Percentiles rank a stretch among this genome's conserved stretches.
Conservation (phyloP, 257 asterid species). For the Primulina huaijiensis region DNA sequence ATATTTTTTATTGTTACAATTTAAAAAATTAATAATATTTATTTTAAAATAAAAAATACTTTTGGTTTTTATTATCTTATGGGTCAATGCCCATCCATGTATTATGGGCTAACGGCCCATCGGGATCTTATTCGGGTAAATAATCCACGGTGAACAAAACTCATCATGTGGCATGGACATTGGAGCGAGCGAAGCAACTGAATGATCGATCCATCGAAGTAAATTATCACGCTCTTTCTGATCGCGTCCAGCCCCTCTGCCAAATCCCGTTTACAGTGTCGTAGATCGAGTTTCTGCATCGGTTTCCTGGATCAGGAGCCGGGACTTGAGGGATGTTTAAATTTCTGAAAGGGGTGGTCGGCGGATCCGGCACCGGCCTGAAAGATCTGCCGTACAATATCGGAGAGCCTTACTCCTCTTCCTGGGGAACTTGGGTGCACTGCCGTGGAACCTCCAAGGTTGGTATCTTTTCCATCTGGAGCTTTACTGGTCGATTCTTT, state of each 20-base stretch:
- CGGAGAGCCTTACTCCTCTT: slow-evolving; percentile 93
- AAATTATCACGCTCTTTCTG: not conserved
- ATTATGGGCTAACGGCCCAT: too few relatives aligned
- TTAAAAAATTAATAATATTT: too few relatives aligned
- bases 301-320: slow-evolving; percentile 25
- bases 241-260: slow-evolving; percentile 27
- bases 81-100: too few relatives aligned
- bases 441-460: slow-evolving; percentile 89
- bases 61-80: too few relatives aligned
- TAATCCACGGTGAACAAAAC: too few relatives aligned
- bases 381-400: slow-evolving; percentile 95
- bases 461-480: not conserved
- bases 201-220: too few relatives aligned
- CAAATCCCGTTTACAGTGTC: slow-evolving; percentile 24
- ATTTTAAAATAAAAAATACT: too few relatives aligned
- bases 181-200: not conserved
- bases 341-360: slow-evolving; percentile 92
- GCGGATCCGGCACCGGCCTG: slow-evolving; percentile 88
- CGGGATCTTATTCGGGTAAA: too few relatives aligned
- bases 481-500: slow-evolving; percentile 16
- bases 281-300: slow-evolving; percentile 29
- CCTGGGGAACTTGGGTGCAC: slow-evolving; percentile 99
- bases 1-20: too few relatives aligned
- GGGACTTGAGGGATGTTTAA: slow-evolving; percentile 56
- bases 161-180: too few relatives aligned